Conservation (phyloP, 2,329 filamentous ascomycete genomes). For the Apiospora sp. region DNA sequence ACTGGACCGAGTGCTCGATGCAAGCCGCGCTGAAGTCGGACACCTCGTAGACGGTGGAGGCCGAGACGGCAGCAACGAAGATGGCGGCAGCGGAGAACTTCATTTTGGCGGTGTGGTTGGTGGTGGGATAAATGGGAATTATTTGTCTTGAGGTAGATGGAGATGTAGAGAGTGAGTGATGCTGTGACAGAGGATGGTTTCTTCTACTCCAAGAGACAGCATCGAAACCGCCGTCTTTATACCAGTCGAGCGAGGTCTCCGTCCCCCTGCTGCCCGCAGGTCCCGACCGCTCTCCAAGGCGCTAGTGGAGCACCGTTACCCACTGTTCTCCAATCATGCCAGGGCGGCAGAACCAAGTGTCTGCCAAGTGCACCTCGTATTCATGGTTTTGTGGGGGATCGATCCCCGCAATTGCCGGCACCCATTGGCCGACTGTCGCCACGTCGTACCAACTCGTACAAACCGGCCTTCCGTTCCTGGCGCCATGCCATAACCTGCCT, state of each 20-base stretch:
- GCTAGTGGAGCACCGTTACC: background rate
- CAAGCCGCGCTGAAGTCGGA: slow-evolving; percentile 22
- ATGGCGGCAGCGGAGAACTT: slow-evolving; percentile 24
- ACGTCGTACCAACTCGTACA: background rate
- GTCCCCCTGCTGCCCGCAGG: background rate
- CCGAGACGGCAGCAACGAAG: slow-evolving; percentile 18
- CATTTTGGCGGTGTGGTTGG: slow-evolving; percentile 10
- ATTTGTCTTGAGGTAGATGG: background rate
- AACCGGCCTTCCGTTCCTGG: background rate
- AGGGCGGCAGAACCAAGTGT: background rate
- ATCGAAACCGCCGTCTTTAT: slow-evolving; percentile 11
- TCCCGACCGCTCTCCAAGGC: background rate
- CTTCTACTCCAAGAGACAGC: background rate
- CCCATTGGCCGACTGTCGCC: background rate
- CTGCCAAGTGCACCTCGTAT: background rate
- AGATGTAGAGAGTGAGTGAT: background rate
- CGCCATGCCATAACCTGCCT: no score
- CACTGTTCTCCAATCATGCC: no score
- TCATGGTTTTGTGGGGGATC: background rate
- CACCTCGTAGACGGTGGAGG: slow-evolving; percentile 23
- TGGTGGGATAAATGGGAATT: background rate
- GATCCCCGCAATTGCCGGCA: background rate
- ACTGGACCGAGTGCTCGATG: slow-evolving; percentile 18
- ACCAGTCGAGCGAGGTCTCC: background rate
- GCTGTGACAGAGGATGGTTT: background rate